Base-by-base conservation (phyloP, 805 yeast genomes). In the Yarrowia osloensis region DNA sequence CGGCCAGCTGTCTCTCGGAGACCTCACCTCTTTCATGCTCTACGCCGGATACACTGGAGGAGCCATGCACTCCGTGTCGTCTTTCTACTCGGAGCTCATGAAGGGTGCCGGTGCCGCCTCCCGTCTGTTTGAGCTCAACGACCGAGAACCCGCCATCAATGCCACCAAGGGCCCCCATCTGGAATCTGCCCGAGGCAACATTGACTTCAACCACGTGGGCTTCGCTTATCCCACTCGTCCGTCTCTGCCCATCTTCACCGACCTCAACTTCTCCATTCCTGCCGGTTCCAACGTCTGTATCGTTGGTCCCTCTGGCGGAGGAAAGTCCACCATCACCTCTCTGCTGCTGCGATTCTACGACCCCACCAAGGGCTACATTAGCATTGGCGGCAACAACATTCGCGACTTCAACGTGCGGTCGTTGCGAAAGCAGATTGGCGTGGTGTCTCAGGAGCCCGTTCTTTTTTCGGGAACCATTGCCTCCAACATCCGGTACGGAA, bases 291-390 rank as follows among this genome's bases (percentile, higher is more conserved):
- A 94, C 72, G 87, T 93, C 17, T 93, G 98, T 75, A 86, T 94
- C 68, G 98, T 93, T 19, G 98, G 98, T 1, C 97, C 97, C n/a
- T 88, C 96, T 37, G 98, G 98, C 1, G 90, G 97, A 69, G 98
- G 98, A 28, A 94, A 94, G 76, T 90, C 97, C 19, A 93, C 98
- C 0, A 85, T 94, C 2, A 83, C 93, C 7, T 90, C 93, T 65
- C 78, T 94, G 65, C 78, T 94, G 52, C 77, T 93, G 71, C 81
- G 98, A 68, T 90, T 90, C 74, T 94, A 94, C 77, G 97, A 92
- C 72, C 93, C 96, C 1, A 74, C 75, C 13, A 68, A 75, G 0
- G 98, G 98, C 26, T 72, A 77, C 8, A 85, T 94, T 37, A 71
- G 78, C 4, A 81, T 93, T 22, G 92, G 92, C 69, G 86, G 85